Evolutionary conservation across 2,329 filamentous ascomycete species (phyloP).

Genomic region (Neoarthrinium moseri): DNA sequence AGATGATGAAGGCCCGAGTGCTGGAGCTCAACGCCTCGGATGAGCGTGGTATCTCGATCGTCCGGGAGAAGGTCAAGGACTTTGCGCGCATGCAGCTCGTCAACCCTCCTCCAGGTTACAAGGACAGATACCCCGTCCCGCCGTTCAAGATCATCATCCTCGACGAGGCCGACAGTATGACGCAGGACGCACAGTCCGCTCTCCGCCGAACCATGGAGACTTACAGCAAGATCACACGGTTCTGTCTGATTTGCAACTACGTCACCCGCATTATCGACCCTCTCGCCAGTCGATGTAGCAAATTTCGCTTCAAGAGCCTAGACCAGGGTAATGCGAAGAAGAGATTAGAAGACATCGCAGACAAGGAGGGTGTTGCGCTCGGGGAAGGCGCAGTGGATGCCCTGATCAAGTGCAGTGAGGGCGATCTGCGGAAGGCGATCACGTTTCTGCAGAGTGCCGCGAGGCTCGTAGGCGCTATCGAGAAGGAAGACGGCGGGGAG

Average conservation of each 20-base stretch:
- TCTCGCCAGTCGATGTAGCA: conserved; percentile 87
- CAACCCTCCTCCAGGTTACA: conserved; percentile 70
- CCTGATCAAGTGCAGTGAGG: conserved; percentile 84
- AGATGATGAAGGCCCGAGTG: conserved; percentile 90
- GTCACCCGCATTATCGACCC: conserved; percentile 98
- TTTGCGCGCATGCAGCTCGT: conserved; percentile 95
- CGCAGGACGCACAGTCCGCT: conserved; percentile 93
- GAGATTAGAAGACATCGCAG: conserved; percentile 79
- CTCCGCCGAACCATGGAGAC: conserved; percentile 97
- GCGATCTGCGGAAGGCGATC: conserved; percentile 93
- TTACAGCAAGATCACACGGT: conserved; percentile 92
- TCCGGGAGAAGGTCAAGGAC: conserved; percentile 96
- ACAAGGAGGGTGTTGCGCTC: conserved; percentile 71
- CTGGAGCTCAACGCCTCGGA: conserved; percentile 99
- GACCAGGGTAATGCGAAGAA: conserved; percentile 81
- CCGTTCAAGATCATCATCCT: conserved; percentile 99
- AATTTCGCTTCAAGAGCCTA: conserved; percentile 96
- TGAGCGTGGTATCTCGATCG: conserved; percentile 95
- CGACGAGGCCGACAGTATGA: conserved; percentile 98
- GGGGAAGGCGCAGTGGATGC: conserved; percentile 80
- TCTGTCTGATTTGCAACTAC: conserved; percentile 98
- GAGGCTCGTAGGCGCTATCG: conserved; percentile 71
- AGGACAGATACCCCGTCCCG: conserved; percentile 80
- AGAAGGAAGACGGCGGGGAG: conserved; percentile 43
- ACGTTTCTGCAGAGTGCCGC: conserved; percentile 96